Base-by-base conservation (phyloP, 129 eudicot species). In the Arctium lappa region DNA sequence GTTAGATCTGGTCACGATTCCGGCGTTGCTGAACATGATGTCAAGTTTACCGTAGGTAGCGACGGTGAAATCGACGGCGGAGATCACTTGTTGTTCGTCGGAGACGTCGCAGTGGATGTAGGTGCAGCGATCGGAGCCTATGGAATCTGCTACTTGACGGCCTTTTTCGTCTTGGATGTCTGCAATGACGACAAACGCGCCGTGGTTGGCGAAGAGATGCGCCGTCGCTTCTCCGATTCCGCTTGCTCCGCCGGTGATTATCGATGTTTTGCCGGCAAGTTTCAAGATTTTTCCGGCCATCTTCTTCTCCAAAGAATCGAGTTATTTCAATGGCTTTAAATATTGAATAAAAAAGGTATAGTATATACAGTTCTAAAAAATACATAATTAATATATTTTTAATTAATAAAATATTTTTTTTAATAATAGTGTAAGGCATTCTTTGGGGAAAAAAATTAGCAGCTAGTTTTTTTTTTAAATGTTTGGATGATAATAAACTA, bases 1-100 rank as follows among this genome's bases (percentile, higher is more conserved):
- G 1, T 29, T 7, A 12, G 79, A 40, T n/a, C 2, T 30, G 68
- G 86, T 83, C 2, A 83, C 34, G 30, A 79, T 80, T 60, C 89
- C 92, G 16, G 89, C 92, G 72, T 89, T 89, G 81, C 86, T 80
- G 81, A 73, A 85, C 92, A 87, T 89, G 18, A 89, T 82, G 86
- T 89, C 92, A 0, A 89, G 82, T 37, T 53, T 78, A 4, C 90
- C 87, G 32, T 87, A 70, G 4, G 72, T 73, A 5, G 11, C 4
- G 8, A 89, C 18, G 22, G 90, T 74, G 36, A 76, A 38, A 12
- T 89, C 77, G 32, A 89, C 75, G 18, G 34, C 50, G 62, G 81
- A 73, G 70, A 85, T 74, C 0, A 89, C 84, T 18, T 89, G 84
- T 0, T 46, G 70, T 44, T 89, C 93, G 4, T 62, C 72, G 37